Evolutionary conservation across 2,329 filamentous ascomycete species (phyloP).

Genomic region (Fonsecaea monophora): DNA sequence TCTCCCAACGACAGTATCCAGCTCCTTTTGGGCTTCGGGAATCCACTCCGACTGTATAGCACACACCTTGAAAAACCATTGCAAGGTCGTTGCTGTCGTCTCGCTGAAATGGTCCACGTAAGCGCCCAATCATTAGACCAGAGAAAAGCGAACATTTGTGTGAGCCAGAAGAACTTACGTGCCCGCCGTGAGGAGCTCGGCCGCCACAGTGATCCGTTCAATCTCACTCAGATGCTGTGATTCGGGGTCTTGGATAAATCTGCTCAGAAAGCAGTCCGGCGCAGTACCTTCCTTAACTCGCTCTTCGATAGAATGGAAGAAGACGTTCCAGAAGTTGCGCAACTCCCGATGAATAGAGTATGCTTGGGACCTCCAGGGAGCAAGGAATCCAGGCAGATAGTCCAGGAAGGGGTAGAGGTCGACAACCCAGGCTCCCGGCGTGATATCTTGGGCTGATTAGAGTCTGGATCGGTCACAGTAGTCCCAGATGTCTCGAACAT

Average conservation of each 20-base stretch:
- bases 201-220: conserved; percentile 9
- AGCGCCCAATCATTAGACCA: background rate
- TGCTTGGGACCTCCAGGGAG: conserved; percentile 19
- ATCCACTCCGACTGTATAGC: conserved; percentile 54
- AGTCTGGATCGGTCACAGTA: background rate
- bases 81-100: conserved; percentile 17
- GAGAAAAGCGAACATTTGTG: background rate
- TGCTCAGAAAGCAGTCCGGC: conserved; percentile 20
- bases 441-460: conserved; percentile 8
- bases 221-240: conserved; percentile 6
- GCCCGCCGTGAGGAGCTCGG: conserved; percentile 18
- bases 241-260: conserved; percentile 10
- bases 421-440: conserved; percentile 54
- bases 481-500: background rate
- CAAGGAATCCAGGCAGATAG: conserved; percentile 46
- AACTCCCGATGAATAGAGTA: conserved; percentile 1
- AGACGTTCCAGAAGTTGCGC: conserved; percentile 12
- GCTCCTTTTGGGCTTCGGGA: conserved; percentile 51
- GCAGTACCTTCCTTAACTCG: conserved; percentile 16
- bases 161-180: background rate
- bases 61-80: conserved; percentile 20
- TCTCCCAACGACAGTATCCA: conserved; percentile 51
- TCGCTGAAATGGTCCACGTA: background rate
- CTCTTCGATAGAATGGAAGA: conserved; percentile 10
- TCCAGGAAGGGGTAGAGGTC: conserved; percentile 54